Base-by-base conservation (phyloP, 208 protist species). In the Leishmania lainsoni region DNA sequence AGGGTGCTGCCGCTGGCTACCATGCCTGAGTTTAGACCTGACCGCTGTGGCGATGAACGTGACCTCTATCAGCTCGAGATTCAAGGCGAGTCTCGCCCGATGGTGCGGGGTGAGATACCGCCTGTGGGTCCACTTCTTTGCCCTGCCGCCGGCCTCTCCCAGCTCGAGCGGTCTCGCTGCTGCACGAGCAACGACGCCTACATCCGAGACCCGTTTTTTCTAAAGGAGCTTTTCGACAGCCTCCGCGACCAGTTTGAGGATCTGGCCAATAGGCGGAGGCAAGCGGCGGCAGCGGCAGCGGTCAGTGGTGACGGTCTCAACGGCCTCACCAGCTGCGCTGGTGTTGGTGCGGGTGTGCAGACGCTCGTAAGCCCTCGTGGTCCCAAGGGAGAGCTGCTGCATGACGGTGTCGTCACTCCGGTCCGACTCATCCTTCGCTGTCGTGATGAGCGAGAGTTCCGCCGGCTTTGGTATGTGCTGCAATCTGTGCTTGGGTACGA, bases 21-120 rank as follows among this genome's bases (percentile, higher is more conserved):
- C 2, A 61, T 71, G 12, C 73, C 85, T 0, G 66, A 84, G 29
- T 89, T 92, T 49, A 68, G 75, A 52, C 56, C 83, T 0, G 61
- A 83, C 5, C 76, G 71, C 16, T 51, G 81, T 80, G n/a, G 84
- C 54, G 81, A 78, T 29, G 92, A 95, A 76, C 72, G 79, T 22
- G 89, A 95, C 68, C 81, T 91, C 51, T 95, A 88, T 71, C 81
- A 89, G 72, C 75, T 95, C 32, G 87, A 90, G 79, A 79, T 93
- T 5, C 56, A 84, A 39, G 92, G 90, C 17, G 86, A 90, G 81
- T 78, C 68, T 49, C 90, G 92, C 29, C 45, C 59, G 12, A 32
- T 95, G 61, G 87, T 54, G 45, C 89, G 54, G 5, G 86, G 84
- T 9, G 90, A 93, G 82, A 83, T 52, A 17, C 89, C 92, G 26